Evolutionary conservation across 768 basidiomycete species (phyloP).

Genomic region (Hebeloma cylindrosporum): DNA sequence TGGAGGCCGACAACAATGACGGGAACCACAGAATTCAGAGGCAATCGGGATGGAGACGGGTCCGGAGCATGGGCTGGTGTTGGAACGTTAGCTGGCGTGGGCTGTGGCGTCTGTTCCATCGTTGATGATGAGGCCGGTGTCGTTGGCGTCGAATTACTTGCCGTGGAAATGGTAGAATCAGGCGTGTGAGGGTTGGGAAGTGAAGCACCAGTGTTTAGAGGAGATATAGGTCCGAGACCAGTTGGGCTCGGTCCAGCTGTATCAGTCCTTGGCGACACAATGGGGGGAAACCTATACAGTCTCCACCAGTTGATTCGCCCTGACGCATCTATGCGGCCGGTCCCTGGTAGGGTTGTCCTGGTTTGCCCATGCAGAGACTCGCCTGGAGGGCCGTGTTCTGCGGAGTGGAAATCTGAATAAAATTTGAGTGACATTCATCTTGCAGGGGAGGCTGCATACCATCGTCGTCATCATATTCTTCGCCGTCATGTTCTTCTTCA

Average conservation of each 20-base stretch:
- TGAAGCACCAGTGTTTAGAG: slow-evolving; percentile 2
- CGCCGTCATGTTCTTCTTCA: slow-evolving; percentile 29
- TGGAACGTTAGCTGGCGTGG: slow-evolving; percentile 5
- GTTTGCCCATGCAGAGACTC: not conserved
- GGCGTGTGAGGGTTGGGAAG: not conserved
- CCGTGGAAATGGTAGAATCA: not conserved
- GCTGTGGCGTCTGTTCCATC: slow-evolving; percentile 6
- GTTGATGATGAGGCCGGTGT: slow-evolving; percentile 4
- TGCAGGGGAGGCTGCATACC: not conserved
- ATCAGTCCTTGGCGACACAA: slow-evolving; percentile 37
- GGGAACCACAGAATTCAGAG: slow-evolving; percentile 59
- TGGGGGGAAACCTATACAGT: slow-evolving; percentile 77
- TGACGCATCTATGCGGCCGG: slow-evolving; percentile 30
- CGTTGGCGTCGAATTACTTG: slow-evolving; percentile 11
- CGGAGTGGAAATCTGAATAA: slow-evolving; percentile 19
- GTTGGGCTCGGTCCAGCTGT: slow-evolving; percentile 13
- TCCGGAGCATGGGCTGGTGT: slow-evolving; percentile 2
- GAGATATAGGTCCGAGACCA: not conserved
- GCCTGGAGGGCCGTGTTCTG: slow-evolving; percentile 8
- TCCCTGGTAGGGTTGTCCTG: slow-evolving; percentile 4
- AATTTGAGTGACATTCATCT: not conserved
- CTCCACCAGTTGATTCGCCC: slow-evolving; percentile 79
- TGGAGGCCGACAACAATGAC: slow-evolving; percentile 85
- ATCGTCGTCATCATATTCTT: slow-evolving; percentile 21
- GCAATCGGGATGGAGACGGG: slow-evolving; percentile 11